Percentiles rank a stretch among this genome's conserved stretches.
These are phyloP conservation scores for Kappamyces sp. DNA, from an alignment of 192 early-diverging fungal genomes.

Conservation along the genomic window DNA sequence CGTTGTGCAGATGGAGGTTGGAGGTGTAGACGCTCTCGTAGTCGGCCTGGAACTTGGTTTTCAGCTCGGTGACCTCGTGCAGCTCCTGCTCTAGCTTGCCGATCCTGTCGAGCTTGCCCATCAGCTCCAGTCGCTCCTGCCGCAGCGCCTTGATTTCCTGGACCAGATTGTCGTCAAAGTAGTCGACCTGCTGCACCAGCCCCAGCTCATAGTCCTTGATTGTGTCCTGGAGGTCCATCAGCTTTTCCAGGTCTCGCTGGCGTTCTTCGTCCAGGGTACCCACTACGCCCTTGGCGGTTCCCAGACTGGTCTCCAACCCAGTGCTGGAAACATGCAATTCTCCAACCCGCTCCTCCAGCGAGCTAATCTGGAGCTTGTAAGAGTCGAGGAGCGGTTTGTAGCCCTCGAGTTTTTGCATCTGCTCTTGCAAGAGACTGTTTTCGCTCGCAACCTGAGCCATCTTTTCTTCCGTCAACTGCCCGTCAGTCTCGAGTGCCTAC, in stretches of 20 bases:
- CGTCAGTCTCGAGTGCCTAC: not conserved
- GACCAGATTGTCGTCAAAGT: not conserved
- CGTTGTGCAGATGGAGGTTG: slow-evolving; percentile 50
- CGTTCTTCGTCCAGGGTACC: slow-evolving; percentile 61
- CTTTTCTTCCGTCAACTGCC: not conserved
- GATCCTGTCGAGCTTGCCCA: slow-evolving; percentile 24
- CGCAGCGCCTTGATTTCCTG: slow-evolving; percentile 40
- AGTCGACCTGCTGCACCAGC: slow-evolving; percentile 19
- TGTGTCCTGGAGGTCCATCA: slow-evolving; percentile 70
- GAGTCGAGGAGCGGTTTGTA: slow-evolving; percentile 81
- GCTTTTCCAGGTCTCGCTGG: slow-evolving; percentile 66
- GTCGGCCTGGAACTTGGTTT: slow-evolving; percentile 56
- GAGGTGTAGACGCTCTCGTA: slow-evolving; percentile 47
- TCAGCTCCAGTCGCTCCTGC: slow-evolving; percentile 17
- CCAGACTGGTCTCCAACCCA: slow-evolving; percentile 65
- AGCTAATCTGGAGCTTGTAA: slow-evolving; percentile 75
- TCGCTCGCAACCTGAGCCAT: not conserved
- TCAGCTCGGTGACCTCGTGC: slow-evolving; percentile 54
- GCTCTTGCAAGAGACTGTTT: slow-evolving; percentile 76
- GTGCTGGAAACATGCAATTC: slow-evolving; percentile 63
- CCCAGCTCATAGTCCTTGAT: slow-evolving; percentile 76
- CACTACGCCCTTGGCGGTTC: slow-evolving; percentile 51
- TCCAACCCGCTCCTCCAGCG: slow-evolving; percentile 68
- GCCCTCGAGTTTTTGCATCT: slow-evolving; percentile 72
- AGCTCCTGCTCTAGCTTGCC: slow-evolving; percentile 52